Conservation (phyloP, 2,329 filamentous ascomycete species). For the Didymella arachidicola region DNA sequence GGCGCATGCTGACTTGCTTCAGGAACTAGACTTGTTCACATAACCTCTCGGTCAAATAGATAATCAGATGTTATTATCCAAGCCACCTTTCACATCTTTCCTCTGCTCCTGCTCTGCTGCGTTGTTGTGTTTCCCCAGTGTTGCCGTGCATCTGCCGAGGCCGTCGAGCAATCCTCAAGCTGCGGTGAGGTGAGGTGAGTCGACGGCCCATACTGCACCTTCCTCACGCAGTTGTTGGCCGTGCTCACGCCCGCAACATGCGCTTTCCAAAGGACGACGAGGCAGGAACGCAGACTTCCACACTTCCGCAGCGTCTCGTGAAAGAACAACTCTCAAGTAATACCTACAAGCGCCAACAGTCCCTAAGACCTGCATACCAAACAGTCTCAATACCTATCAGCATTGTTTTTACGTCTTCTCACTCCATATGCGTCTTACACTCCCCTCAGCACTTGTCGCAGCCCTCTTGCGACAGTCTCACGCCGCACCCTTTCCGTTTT, state of each 20-base stretch:
- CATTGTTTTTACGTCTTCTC: neutral
- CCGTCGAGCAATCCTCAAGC: neutral
- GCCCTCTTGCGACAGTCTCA: slow-evolving; percentile 15
- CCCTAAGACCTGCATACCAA: neutral
- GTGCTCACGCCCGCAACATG: neutral
- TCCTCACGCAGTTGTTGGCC: neutral
- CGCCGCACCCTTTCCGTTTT: slow-evolving; percentile 23
- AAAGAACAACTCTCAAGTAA: neutral
- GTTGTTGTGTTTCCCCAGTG: neutral
- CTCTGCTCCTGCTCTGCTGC: neutral
- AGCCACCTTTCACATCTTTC: neutral
- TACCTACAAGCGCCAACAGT: neutral
- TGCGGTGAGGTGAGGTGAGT: neutral
- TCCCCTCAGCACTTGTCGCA: slow-evolving; percentile 9
- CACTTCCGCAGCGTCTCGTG: neutral
- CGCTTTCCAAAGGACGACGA: no score
- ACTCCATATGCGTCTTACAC: slow-evolving; percentile 1
- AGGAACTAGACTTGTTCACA: neutral
- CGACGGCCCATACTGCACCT: neutral
- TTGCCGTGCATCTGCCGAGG: neutral
- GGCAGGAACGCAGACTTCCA: neutral
- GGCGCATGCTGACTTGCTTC: slow-evolving; percentile 6
- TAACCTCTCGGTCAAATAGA: neutral
- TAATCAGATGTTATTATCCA: neutral
- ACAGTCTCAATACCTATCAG: neutral